Percentiles rank a stretch among this genome's conserved stretches.
phyloP scores from a whole-genome alignment of 495 filamentous ascomycete genomes.

The Talaromyces stipitatus region DNA sequence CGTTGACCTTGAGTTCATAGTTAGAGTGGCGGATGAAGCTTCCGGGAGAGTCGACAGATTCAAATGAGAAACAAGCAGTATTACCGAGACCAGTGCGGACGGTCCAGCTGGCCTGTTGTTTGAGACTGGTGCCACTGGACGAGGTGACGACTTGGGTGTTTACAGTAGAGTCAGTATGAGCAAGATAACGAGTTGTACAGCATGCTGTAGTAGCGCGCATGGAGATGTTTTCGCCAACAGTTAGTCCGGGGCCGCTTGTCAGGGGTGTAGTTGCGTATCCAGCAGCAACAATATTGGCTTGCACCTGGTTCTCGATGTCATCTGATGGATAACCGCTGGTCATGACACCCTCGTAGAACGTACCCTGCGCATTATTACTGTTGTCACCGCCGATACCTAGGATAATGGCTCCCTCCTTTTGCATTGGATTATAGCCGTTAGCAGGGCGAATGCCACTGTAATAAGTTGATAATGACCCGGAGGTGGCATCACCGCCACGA shows the following conservation, averaged over 20 bases:
- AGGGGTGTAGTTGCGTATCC: slow-evolving; percentile 41
- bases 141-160: slow-evolving; percentile 46
- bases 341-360: slow-evolving; percentile 56
- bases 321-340: slow-evolving; percentile 50
- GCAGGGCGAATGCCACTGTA: slow-evolving; percentile 46
- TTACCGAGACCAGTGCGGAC: slow-evolving; percentile 45
- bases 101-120: slow-evolving; percentile 46
- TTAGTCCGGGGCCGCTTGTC: slow-evolving; percentile 39
- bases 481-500: slow-evolving; percentile 44
- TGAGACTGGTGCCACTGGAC: slow-evolving; percentile 34
- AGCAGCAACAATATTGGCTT: slow-evolving; percentile 51
- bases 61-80: slow-evolving; percentile 47
- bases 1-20: slow-evolving; percentile 38
- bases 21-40: slow-evolving; percentile 46
- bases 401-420: slow-evolving; percentile 51
- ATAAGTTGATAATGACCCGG: slow-evolving; percentile 45
- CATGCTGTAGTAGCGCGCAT: slow-evolving; percentile 42
- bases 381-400: slow-evolving; percentile 54
- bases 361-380: slow-evolving; percentile 46
- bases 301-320: slow-evolving; percentile 44
- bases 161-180: slow-evolving; percentile 37
- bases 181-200: slow-evolving; percentile 41
- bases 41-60: slow-evolving; percentile 46
- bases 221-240: slow-evolving; percentile 39
- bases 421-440: slow-evolving; percentile 51